phyloP scores from a whole-genome alignment of 2,329 filamentous ascomycete genomes.

The Rhynchosporium secalis region DNA sequence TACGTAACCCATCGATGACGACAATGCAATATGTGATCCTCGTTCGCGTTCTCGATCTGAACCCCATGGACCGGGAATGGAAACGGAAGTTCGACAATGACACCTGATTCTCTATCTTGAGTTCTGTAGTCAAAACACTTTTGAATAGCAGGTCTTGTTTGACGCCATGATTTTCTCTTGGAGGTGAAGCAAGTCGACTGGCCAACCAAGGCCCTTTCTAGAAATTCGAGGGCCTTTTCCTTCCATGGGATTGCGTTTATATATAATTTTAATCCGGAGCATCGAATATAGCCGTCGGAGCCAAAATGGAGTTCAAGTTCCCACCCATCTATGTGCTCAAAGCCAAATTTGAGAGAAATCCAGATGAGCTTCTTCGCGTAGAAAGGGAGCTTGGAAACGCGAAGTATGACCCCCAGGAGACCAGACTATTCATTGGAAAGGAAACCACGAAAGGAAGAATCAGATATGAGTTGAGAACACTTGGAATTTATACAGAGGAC shows the following conservation, averaged over 20 bases:
- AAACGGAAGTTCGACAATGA: background rate
- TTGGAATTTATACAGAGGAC: conserved; percentile 52
- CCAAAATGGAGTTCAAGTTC: conserved; percentile 31
- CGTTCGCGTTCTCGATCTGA: background rate
- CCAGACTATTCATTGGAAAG: conserved; percentile 72
- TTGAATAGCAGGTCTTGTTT: no score
- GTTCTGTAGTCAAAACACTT: no score
- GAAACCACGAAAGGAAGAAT: conserved; percentile 70
- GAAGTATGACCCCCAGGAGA: conserved; percentile 67
- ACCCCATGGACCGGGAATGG: background rate
- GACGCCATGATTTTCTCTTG: no score
- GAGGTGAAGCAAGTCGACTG: no score
- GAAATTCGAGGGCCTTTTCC: background rate
- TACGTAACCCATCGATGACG: background rate
- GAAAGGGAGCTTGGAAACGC: conserved; percentile 69
- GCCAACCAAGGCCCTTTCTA: background rate
- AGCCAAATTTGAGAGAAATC: conserved; percentile 21
- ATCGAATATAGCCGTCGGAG: background rate
- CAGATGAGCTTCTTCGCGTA: conserved; percentile 56
- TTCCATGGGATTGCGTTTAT: background rate
- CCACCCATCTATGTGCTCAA: conserved; percentile 64
- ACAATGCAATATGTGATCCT: background rate
- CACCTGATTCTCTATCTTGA: background rate
- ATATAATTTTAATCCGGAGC: background rate
- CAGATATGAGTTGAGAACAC: conserved; percentile 72